A percentile compares a stretch with the other conserved stretches of the same genome.
These are phyloP conservation scores for Thalassiosira exigua DNA, from an alignment of 352 stramenopile species.

Conservation along the genomic window DNA sequence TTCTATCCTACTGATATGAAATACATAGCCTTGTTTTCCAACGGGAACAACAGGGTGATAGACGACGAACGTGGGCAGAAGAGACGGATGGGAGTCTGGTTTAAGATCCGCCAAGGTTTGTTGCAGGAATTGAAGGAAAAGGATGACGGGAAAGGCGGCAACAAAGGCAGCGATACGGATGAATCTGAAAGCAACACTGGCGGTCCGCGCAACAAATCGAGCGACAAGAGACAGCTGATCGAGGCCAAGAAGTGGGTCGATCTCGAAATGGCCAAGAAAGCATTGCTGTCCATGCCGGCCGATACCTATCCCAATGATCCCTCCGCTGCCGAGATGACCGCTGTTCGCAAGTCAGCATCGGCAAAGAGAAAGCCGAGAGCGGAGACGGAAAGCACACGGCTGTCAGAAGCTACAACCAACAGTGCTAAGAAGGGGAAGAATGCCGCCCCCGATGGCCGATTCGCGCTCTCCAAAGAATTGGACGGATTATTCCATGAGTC, in stretches of 20 bases:
- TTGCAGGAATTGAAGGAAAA: slow-evolving; percentile 32
- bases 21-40: slow-evolving; percentile 74
- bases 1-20: slow-evolving; percentile 75
- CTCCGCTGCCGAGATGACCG: slow-evolving; percentile 3
- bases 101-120: slow-evolving; percentile 39
- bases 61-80: slow-evolving; percentile 37
- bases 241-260: slow-evolving; percentile 54
- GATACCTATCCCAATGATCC: slow-evolving; percentile 52
- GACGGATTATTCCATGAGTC: slow-evolving; percentile 52
- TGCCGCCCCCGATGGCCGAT: slow-evolving; percentile 26
- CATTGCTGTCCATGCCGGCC: slow-evolving; percentile 40
- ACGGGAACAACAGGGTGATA: slow-evolving; percentile 39
- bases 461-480: slow-evolving; percentile 49
- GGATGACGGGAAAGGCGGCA: slow-evolving; percentile 7
- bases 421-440: slow-evolving; percentile 14
- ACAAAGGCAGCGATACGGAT: slow-evolving; percentile 18
- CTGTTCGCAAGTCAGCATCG: slow-evolving; percentile 6
- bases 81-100: slow-evolving; percentile 33
- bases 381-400: background rate
- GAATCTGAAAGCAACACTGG: slow-evolving; percentile 2
- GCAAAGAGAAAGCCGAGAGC: slow-evolving; percentile 1
- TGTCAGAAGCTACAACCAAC: background rate
- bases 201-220: background rate
- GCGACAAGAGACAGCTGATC: slow-evolving; percentile 1
- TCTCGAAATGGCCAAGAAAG: slow-evolving; percentile 49